A percentile compares a stretch with the other conserved stretches of the same genome.
Conservation (phyloP, 306 rosid genomes). For the Prunus padus region DNA sequence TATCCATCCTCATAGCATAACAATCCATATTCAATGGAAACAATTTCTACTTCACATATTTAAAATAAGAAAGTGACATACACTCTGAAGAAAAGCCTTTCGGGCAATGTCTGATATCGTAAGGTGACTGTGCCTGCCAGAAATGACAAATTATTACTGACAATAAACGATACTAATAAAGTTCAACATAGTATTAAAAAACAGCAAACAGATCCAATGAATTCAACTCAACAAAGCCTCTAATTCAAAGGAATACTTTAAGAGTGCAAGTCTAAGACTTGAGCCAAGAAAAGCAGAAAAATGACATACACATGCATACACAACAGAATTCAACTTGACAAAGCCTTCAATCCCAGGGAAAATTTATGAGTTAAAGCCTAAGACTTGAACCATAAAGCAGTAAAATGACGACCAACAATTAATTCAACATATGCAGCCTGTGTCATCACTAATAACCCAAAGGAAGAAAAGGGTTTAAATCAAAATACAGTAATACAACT, state of each 20-base stretch:
- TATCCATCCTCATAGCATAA: constrained; percentile 4
- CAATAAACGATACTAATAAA: constrained; percentile 10
- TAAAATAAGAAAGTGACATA: constrained; percentile 41
- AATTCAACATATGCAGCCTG: neutral
- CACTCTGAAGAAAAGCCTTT: constrained; percentile 98
- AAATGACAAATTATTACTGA: constrained; percentile 30
- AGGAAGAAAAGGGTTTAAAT: neutral
- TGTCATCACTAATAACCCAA: constrained; percentile 4
- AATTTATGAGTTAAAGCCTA: neutral
- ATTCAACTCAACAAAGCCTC: neutral
- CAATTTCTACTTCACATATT: neutral
- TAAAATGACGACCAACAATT: neutral
- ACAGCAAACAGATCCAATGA: constrained; percentile 3
- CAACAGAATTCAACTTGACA: neutral
- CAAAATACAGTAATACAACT: neutral
- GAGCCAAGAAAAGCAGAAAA: neutral
- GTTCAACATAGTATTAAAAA: constrained; percentile 5
- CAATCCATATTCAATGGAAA: constrained; percentile 6
- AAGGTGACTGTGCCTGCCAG: constrained; percentile 72
- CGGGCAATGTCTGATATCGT: constrained; percentile 91
- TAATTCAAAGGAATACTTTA: neutral
- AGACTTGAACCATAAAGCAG: neutral
- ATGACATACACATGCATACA: neutral
- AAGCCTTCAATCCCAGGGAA: neutral
- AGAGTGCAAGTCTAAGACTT: neutral